These are phyloP conservation scores for Thymus mandschuricus DNA, from an alignment of 257 asterid genomes.

Conservation along the genomic window DNA sequence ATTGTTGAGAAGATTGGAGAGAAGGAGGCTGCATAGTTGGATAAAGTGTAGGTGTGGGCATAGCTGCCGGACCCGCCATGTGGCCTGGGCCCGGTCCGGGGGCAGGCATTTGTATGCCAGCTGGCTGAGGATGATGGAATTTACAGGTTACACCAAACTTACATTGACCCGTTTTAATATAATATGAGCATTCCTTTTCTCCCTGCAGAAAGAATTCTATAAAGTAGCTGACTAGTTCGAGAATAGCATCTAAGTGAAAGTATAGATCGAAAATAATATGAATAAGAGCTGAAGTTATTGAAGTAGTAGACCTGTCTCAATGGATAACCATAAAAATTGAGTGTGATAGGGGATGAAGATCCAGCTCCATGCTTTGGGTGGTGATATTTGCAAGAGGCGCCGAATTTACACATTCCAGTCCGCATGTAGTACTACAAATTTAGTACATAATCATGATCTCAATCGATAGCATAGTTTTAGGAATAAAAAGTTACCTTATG, in stretches of 20 bases:
- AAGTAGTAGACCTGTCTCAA: constrained; percentile 69
- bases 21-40: constrained; percentile 72
- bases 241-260: constrained; percentile 27
- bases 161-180: constrained; percentile 87
- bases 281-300: constrained; percentile 19
- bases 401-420: constrained; percentile 94
- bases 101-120: constrained; percentile 57
- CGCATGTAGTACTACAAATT: constrained; percentile 81
- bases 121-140: constrained; percentile 96
- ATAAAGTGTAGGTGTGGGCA: constrained; percentile 62
- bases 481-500: constrained; percentile 15
- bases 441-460: constrained; percentile 31
- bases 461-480: neutral
- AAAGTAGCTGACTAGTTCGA: constrained; percentile 29
- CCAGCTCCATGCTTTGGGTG: constrained; percentile 94
- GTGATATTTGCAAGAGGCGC: constrained; percentile 94
- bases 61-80: constrained; percentile 56
- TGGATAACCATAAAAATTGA: constrained; percentile 80
- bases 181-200: constrained; percentile 88
- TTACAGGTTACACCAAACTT: constrained; percentile 93
- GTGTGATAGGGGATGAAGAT: constrained; percentile 58
- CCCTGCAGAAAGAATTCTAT: constrained; percentile 60
- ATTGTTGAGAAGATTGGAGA: constrained; percentile 86
- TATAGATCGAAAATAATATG: neutral
- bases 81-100: constrained; percentile 57